These are phyloP conservation scores for Daldinia bambusicola DNA, from an alignment of 495 filamentous ascomycete genomes.

Conservation along the genomic window DNA sequence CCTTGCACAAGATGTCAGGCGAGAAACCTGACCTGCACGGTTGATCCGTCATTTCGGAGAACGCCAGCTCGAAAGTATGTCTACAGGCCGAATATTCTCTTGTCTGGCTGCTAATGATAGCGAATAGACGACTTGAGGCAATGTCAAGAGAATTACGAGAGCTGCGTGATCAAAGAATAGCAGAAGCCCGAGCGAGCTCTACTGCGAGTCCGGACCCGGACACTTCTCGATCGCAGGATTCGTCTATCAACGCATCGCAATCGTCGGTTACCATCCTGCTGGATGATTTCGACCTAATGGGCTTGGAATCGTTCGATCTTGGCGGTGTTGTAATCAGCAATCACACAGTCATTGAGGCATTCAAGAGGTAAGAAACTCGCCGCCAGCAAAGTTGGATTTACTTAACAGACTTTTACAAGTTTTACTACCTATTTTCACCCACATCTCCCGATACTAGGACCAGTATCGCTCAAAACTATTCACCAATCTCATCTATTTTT, in stretches of 20 bases:
- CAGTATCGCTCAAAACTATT: conserved; percentile 42
- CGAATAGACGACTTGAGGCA: conserved; percentile 44
- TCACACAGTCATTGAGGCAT: conserved; percentile 37
- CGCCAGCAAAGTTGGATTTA: not conserved
- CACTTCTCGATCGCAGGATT: conserved; percentile 34
- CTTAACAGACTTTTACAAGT: conserved; percentile 31
- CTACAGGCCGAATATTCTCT: not conserved
- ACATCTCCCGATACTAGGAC: conserved; percentile 45
- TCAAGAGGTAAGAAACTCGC: conserved; percentile 35
- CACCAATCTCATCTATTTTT: conserved; percentile 44
- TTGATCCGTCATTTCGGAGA: conserved; percentile 48
- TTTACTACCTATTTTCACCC: conserved; percentile 41
- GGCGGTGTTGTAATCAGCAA: conserved; percentile 34
- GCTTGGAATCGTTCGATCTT: conserved; percentile 39
- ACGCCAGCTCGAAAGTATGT: conserved; percentile 48
- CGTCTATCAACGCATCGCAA: conserved; percentile 24
- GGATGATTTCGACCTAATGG: conserved; percentile 40
- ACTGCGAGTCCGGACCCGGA: conserved; percentile 43
- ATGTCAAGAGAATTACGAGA: conserved; percentile 50
- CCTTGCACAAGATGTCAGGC: conserved; percentile 46
- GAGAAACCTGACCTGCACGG: conserved; percentile 42
- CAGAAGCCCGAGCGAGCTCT: conserved; percentile 30
- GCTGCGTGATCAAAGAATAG: conserved; percentile 42
- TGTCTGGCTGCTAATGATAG: conserved; percentile 8
- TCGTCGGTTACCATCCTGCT: conserved; percentile 28